Percentiles rank a stretch among this genome's conserved stretches.
phyloP scores from a whole-genome alignment of 2,329 filamentous ascomycete genomes.

The Diatrype stigma region DNA sequence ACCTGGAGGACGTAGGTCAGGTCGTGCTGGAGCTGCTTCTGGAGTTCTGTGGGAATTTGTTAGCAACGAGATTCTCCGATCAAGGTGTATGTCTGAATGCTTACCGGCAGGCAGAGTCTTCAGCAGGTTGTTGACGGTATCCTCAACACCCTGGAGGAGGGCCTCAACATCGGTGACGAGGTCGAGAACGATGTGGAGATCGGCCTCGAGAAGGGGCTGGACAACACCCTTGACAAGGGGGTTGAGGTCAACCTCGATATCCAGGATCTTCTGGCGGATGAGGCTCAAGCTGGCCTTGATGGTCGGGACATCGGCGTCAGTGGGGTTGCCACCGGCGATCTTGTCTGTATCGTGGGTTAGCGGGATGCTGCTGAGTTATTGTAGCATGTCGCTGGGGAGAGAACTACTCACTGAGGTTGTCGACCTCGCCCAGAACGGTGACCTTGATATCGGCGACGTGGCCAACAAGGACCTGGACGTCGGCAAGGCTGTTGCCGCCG shows the following conservation, averaged over 20 bases:
- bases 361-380: too few relatives aligned
- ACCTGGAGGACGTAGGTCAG: constrained; percentile 20
- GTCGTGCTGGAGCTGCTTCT: constrained; percentile 20
- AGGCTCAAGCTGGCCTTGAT: constrained; percentile 19
- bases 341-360: constrained; percentile 3
- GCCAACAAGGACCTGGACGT: constrained; percentile 3
- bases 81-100: constrained; percentile 1
- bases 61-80: constrained; percentile 1
- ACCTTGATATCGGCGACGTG: constrained; percentile 15
- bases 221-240: constrained; percentile 15
- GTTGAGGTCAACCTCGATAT: constrained; percentile 3
- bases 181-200: constrained; percentile 18
- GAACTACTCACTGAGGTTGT: neutral
- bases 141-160: constrained; percentile 19
- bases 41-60: constrained; percentile 16
- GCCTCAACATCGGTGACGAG: constrained; percentile 17
- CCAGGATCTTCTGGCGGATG: constrained; percentile 17
- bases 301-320: constrained; percentile 11
- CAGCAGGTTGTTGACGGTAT: constrained; percentile 13
- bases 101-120: constrained; percentile 15
- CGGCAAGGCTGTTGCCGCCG: constrained; percentile 2
- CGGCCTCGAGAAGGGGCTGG: constrained; percentile 15
- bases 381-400: too few relatives aligned
- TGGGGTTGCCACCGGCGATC: constrained; percentile 6
- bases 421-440: constrained; percentile 14